phyloP scores from a whole-genome alignment of 768 basidiomycete species.

The Phaeotremella skinneri region DNA sequence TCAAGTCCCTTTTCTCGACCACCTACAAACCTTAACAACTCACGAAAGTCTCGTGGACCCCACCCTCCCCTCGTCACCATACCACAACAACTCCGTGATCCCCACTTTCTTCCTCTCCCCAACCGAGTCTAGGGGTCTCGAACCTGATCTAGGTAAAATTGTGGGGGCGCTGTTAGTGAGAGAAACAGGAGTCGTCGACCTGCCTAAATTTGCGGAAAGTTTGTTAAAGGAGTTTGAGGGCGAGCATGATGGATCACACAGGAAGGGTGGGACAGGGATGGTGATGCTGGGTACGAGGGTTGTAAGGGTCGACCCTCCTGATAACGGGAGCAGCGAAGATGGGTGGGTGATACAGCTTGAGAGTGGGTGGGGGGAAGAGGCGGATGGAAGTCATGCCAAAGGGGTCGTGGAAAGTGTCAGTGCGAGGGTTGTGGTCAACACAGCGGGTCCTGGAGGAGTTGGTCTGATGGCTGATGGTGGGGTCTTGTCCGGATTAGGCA shows the following conservation, averaged over 20 bases:
- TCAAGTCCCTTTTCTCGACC: conserved; percentile 69
- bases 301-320: conserved; percentile 73
- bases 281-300: conserved; percentile 76
- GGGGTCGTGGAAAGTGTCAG: conserved; percentile 63
- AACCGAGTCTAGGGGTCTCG: conserved; percentile 66
- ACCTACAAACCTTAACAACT: conserved; percentile 56
- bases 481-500: background rate
- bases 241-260: conserved; percentile 2
- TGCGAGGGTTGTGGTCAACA: conserved; percentile 75
- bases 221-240: conserved; percentile 11
- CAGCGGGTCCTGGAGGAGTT: conserved; percentile 51
- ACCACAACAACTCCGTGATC: conserved; percentile 36
- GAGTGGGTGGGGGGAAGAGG: conserved; percentile 55
- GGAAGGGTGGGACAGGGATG: conserved; percentile 39
- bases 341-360: conserved; percentile 89
- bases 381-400: conserved; percentile 46
- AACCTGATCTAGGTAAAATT: conserved; percentile 73
- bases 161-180: conserved; percentile 80
- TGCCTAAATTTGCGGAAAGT: conserved; percentile 67
- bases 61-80: background rate
- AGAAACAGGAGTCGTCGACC: conserved; percentile 86
- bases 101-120: conserved; percentile 69
- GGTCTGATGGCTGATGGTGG: conserved; percentile 22
- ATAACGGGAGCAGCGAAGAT: conserved; percentile 49
- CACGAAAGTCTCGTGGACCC: background rate